Evolutionary conservation across 2,329 filamentous ascomycete genomes (phyloP), one percentile per base, ranked within the genome.

Genomic region (Allantophomopsis cytisporea): DNA sequence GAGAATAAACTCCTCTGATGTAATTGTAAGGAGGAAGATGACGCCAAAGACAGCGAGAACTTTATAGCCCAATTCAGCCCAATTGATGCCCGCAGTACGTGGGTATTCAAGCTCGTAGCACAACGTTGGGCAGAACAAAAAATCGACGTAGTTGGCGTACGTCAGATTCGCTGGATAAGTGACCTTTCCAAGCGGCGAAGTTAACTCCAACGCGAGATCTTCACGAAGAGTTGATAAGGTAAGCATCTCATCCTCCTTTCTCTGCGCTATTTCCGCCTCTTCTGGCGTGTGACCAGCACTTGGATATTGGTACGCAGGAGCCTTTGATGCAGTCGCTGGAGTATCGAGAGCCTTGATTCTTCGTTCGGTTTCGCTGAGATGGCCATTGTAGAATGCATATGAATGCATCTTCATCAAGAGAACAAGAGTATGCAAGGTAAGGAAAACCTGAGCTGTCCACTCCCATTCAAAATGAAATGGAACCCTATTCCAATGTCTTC

Each of bases 331-430:
- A 4, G 71, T 76, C n/a, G 73, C 71, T 2, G 87, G 86, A 41
- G 73, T 62, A 58, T 98, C 91, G 28, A 98, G 77, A 32, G 76
- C 76, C 41, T 73, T 75, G 11, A 98, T 69, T 10, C 86, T 80
- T 54, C 81, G 79, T 58, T 93, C 76, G 0, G 86, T 93, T 58
- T 91, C 85, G 49, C 82, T 84, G 13, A 98, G 68, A 59, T 98
- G 91, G 10, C 91, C 91, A 52, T 95, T 96, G 65, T 98, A 98
- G 60, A 96, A 98, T 17, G 86, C 83, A 55, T 94, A 98, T 5
- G 88, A 95, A 59, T 98, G 91, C 77, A 96, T 91, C 68, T 98
- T 98, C 91, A 98, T 98, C 38, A 95, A 76, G 15, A 98, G 69
- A 7, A 85, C 81, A 61, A 98, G 76, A 34, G 87, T 81, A 60